Conservation (phyloP, 495 filamentous ascomycete genomes). For the Hypoxylon perforatum region DNA sequence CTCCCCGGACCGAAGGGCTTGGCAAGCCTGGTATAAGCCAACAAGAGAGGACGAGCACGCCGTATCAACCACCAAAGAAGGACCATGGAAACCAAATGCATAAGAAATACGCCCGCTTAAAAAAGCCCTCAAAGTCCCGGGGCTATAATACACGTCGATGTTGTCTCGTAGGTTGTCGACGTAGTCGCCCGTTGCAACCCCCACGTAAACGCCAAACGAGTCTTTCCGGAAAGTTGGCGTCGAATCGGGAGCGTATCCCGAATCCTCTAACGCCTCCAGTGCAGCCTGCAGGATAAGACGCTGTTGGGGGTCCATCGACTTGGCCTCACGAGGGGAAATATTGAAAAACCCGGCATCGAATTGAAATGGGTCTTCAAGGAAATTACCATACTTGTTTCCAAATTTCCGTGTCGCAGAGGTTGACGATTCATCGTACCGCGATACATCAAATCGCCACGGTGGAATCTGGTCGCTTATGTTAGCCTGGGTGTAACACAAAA, state of each 20-base stretch:
- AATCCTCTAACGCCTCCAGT: constrained; percentile 57
- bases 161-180: constrained; percentile 25
- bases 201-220: constrained; percentile 20
- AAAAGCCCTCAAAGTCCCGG: constrained; percentile 29
- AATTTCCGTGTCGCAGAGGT: not conserved
- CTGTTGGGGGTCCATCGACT: constrained; percentile 58
- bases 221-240: constrained; percentile 19
- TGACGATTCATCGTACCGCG: not conserved
- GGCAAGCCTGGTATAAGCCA: constrained; percentile 54
- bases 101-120: constrained; percentile 41
- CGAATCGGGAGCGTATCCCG: constrained; percentile 43
- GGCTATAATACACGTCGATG: constrained; percentile 24
- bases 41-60: constrained; percentile 63
- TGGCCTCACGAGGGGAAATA: constrained; percentile 55
- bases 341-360: constrained; percentile 64
- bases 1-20: constrained; percentile 52
- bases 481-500: not conserved
- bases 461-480: constrained; percentile 3
- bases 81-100: constrained; percentile 57
- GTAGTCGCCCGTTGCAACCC: constrained; percentile 27
- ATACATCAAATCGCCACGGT: constrained; percentile 20
- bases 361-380: constrained; percentile 31
- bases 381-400: constrained; percentile 41
- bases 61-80: constrained; percentile 63
- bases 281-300: constrained; percentile 51